Evolutionary conservation across 2,329 filamentous ascomycete genomes (phyloP), one percentile per base, ranked within the genome.

Genomic region (Claviceps citrina): DNA sequence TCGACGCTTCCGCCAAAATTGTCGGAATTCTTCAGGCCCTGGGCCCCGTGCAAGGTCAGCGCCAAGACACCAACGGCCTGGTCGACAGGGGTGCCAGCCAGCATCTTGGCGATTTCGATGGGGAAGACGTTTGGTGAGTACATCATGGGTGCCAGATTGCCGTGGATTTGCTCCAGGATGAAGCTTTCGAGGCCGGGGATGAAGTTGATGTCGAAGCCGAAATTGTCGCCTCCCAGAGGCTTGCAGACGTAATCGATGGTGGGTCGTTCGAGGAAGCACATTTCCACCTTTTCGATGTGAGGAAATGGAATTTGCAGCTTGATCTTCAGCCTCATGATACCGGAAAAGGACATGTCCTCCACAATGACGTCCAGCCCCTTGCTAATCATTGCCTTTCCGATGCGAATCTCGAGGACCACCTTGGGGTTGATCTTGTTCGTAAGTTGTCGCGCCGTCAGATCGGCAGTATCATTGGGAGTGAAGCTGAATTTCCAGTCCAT

Each of bases 401-500:
- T 71, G 47, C 91, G 79, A 41, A 98, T 86, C 58, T 98, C 91
- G 20, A 98, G 74, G 9, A 96, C 84, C 42, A 98, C 71, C 64
- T 96, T 98, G 41, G 91, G 91, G 56, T 98, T 96, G 60, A 96
- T 75, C 68, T 94, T 95, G 68, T 87, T 86, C 67, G 84, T 89
- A 54, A 95, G 64, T 59, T 98, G 91, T 44, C 81, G 77, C 2
- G 80, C 69, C 2, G 91, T 98, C 72, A 98, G 76, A 59, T 98
- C 91, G 49, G 83, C 78, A 3, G 76, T 83, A 59, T 98, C 93
- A 49, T 91, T 96, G 26, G 91, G 91, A 0, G 84, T 96, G 65
- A 98, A 98, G 69, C 89, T 96, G 62, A 98, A 98, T 54, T 93
- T 94, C 91, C 91, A 98, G 58, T 98, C 91, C 91, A 98, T 98